Percentiles rank a stretch among this genome's conserved stretches.
Conservation (phyloP, 2,329 filamentous ascomycete species). For the Paecilomyces formosus region DNA sequence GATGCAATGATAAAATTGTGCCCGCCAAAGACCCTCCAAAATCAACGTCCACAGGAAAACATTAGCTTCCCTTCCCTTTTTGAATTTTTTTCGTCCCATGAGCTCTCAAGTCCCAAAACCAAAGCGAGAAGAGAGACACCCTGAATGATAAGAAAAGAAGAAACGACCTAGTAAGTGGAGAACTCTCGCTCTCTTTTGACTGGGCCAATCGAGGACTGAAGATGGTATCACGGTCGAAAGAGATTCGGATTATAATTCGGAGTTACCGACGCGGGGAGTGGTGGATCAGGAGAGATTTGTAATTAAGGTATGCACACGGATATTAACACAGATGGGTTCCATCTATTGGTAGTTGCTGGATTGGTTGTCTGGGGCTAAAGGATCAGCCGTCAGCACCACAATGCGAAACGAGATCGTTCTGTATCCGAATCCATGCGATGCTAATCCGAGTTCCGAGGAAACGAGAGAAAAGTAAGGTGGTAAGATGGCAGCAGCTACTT, state of each 20-base stretch:
- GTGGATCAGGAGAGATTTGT: conserved; percentile 1
- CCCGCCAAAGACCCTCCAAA: not conserved
- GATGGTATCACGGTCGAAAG: conserved; percentile 2
- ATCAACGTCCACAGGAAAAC: not conserved
- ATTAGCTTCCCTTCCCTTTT: not conserved
- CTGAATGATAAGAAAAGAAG: not conserved
- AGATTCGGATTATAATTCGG: conserved; percentile 4
- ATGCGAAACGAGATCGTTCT: conserved; percentile 11
- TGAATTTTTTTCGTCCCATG: not conserved
- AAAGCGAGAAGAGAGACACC: not conserved
- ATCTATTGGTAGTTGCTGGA: conserved; percentile 19
- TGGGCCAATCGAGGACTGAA: not conserved
- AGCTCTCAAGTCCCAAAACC: not conserved
- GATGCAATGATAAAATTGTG: not conserved
- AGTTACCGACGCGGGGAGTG: conserved; percentile 1
- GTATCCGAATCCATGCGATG: conserved; percentile 11
- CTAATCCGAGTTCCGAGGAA: conserved; percentile 8
- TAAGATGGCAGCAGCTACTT: conserved; percentile 29
- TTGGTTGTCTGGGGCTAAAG: conserved; percentile 20
- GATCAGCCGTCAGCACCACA: conserved; percentile 19
- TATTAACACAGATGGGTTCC: conserved; percentile 1
- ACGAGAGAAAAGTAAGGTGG: conserved; percentile 10
- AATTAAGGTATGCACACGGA: conserved; percentile 3
- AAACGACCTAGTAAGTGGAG: not conserved
- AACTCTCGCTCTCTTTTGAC: conserved; percentile 1